Evolutionary conservation across 805 yeast genomes (phyloP), one percentile per base, ranked within the genome.

Genomic region (Limtongia smithiae): DNA sequence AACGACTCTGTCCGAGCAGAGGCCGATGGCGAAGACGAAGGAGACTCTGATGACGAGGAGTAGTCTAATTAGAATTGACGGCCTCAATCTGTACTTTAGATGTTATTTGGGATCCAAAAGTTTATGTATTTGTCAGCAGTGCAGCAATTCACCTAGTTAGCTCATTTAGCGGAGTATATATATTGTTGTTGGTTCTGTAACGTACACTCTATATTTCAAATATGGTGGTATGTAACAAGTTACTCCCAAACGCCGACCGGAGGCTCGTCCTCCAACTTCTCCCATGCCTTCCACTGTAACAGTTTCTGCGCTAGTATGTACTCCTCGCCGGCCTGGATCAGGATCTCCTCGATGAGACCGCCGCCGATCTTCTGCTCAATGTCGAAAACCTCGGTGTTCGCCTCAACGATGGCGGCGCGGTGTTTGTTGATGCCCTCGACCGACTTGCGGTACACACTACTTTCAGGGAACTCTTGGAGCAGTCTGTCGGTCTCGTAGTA

Each of bases 311-410:
- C 82, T 30, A 87, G 75, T 48, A 74, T 75, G 60, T 79, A 78
- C 70, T 87, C 95, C 51, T 85, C 93, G 60, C 81, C 77, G 14
- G 95, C 95, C 71, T 87, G 95, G 51, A 85, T 74, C 47, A 87
- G 64, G 50, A 87, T 70, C 71, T 87, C 95, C 70, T 87, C 95
- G 55, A 86, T 81, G 61, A 87, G 76, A 1, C 95, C 95, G 55
- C 83, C 80, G 17, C 94, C 94, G 56, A 87, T 82, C 65, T 79
- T 69, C 55, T 73, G 69, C 71, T 87, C 95, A 59, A 87, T 84
- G 55, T 73, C 77, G 60, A 77, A 83, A 36, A 75, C 68, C 46
- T 80, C 77, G 57, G 81, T 86, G 53, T 77, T 76, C 38, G 68
- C 62, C 64, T 84, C 80, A 18, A 85, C 94, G 43, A 84, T 72